Base-by-base conservation (phyloP, 1,284 basidiomycete species). In the Sporisorium reilianum region DNA sequence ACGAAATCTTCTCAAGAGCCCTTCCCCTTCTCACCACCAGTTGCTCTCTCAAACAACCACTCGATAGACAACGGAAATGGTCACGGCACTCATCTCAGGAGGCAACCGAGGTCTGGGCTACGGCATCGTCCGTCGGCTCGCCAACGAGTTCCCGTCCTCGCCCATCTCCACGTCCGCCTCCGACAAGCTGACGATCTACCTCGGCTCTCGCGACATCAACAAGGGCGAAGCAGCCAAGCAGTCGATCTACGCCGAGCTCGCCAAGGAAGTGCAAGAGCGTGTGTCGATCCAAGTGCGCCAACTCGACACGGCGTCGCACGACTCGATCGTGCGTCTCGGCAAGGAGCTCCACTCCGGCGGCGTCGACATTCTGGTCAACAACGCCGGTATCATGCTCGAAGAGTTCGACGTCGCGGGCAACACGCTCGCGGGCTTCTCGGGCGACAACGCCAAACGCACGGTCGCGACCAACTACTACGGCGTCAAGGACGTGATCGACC, bases 351-450 rank as follows among this genome's bases (percentile, higher is more conserved):
- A 68, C 11, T 40, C 54, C n/a, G n/a, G n/a, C 12, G 68, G 80
- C 44, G 54, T 82, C 20, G 79, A 82, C 55, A 64, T 81, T 45
- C 65, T 81, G 18, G 61, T 84, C 50, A 75, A 75, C 59, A 84
- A 84, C 64, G 80, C 82, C 38, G 83, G 83, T 9, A 73, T 83
- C 16, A 82, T 82, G 2, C 56, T 81, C 44, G 65, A 75, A 14
- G 81, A 80, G 30, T 77, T 80, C 53, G 77, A 84, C 41, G n/a
- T n/a, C n/a, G n/a, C n/a, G n/a, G n/a, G n/a, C n/a, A n/a, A n/a
- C n/a, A n/a, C n/a, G n/a, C n/a, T n/a, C n/a, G n/a, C n/a, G n/a
- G n/a, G n/a, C n/a, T n/a, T n/a, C n/a, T n/a, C n/a, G n/a, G 67
- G 28, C 45, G 53, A 79, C 20, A 72, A 82, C 7, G 80, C 78